A percentile compares a stretch with the other conserved stretches of the same genome.
These are phyloP conservation scores for Eucalyptus lansdowneana DNA, from an alignment of 345 rosid genomes.

Conservation along the genomic window DNA sequence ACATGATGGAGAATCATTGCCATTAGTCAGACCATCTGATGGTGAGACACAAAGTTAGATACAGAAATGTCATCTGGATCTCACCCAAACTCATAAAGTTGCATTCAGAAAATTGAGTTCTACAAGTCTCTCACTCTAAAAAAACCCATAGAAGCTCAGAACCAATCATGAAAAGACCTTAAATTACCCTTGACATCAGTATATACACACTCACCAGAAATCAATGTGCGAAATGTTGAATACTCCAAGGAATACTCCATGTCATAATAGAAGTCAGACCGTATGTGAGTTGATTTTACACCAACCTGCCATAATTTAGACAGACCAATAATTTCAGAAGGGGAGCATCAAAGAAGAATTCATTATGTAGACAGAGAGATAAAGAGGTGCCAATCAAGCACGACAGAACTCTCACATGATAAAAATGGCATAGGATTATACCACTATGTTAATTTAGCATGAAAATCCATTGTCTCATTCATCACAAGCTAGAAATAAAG, in stretches of 20 bases:
- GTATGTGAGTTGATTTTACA: conserved; percentile 17
- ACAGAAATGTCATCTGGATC: not conserved
- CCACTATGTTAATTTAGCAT: not conserved
- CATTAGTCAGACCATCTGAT: not conserved
- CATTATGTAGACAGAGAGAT: not conserved
- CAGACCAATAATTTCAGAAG: not conserved
- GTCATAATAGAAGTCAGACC: conserved; percentile 65
- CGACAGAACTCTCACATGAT: not conserved
- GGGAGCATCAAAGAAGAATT: not conserved
- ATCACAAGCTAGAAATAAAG: not conserved
- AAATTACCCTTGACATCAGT: not conserved
- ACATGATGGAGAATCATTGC: not conserved
- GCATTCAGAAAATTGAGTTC: not conserved
- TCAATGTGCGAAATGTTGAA: conserved; percentile 65
- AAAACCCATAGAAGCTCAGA: not conserved
- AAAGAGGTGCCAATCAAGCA: not conserved
- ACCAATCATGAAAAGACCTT: not conserved
- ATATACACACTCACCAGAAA: conserved; percentile 25
- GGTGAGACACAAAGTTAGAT: not conserved
- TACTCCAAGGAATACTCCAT: conserved; percentile 91
- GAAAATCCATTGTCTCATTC: not conserved
- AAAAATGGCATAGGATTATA: not conserved
- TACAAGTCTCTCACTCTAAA: not conserved
- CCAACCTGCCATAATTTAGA: conserved; percentile 35
- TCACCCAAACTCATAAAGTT: not conserved